A percentile compares a stretch with the other conserved stretches of the same genome.
phyloP scores from a whole-genome alignment of 179 eudicot genomes.

The Monotropa hypopitys region DNA sequence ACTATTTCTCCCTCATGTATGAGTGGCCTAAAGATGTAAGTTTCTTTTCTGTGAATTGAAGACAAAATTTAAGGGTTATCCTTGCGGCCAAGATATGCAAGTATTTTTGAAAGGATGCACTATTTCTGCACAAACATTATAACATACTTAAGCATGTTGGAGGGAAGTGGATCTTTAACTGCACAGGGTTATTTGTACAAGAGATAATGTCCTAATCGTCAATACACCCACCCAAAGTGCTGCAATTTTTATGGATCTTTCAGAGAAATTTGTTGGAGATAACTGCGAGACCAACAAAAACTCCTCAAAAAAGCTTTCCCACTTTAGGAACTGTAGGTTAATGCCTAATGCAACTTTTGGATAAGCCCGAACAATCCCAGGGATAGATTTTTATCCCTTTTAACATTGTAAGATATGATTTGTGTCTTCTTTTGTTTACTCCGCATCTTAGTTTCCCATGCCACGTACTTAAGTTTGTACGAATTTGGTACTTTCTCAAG shows the following conservation, averaged over 20 bases:
- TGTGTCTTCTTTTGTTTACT: background rate
- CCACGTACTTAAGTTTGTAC: background rate
- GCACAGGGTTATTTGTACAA: background rate
- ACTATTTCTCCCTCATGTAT: conserved; percentile 83
- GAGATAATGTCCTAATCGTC: background rate
- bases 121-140: background rate
- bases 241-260: background rate
- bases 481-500: background rate
- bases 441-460: too few relatives aligned
- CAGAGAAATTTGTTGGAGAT: background rate
- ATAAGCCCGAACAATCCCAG: background rate
- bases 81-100: background rate
- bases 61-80: background rate
- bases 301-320: background rate
- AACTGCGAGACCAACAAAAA: background rate
- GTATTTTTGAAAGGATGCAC: background rate
- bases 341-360: background rate
- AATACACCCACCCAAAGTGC: background rate
- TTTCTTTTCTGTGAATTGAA: conserved; percentile 9
- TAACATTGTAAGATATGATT: background rate
- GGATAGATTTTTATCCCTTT: background rate
- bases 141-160: background rate
- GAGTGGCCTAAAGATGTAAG: conserved; percentile 99
- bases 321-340: background rate
- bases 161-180: background rate